Base-by-base conservation (phyloP, 2,329 filamentous ascomycete genomes). In the Beauveria sp. region DNA sequence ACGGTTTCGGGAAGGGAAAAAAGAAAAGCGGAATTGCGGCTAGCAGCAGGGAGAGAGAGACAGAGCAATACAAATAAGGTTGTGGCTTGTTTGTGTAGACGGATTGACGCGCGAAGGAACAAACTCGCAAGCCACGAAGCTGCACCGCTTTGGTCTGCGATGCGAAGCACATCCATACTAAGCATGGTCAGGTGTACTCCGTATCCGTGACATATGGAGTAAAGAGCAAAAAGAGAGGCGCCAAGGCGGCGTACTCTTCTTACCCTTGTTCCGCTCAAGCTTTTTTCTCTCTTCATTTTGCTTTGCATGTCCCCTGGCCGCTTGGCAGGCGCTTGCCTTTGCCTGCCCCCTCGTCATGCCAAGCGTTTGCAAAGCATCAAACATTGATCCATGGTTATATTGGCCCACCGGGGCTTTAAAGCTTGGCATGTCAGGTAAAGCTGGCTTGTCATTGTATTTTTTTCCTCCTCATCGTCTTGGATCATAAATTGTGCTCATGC, bases 391-490 rank as follows among this genome's bases (percentile, higher is more conserved):
- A 30, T 38, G 30, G 20, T 28, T 54, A 57, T 57, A 57, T 57
- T 54, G 54, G 54, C 43, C 54, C 54, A 57, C 54, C 34, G 8
- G 42, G 42, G 38, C 56, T 22, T 58, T 10, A 30, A 51, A 58
- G 56, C 56, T 58, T 58, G 56, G 56, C 56, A 51, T 51, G 22
- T 28, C 56, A 30, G 56, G 56, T 22, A 14, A 38, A 45, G 3
- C 12, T 12, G n/a, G 30, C 30, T 20, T 0, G 30, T 22, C 18
- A 20, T 38, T 38, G 34, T 28, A 1, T 38, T 14, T 14, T 14
- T 14, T 38, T 10, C 10, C 4, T 5, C 30, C 30, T 12, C 12
- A 34, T 34, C 30, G 12, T 34, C 30, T 34, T 14, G 12, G 10
- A 34, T 34, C 30, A 34, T 34, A 10, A 2, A 22, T 22, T 22